phyloP scores from a whole-genome alignment of 1,284 basidiomycete genomes.

The Taiwanofungus camphoratus region DNA sequence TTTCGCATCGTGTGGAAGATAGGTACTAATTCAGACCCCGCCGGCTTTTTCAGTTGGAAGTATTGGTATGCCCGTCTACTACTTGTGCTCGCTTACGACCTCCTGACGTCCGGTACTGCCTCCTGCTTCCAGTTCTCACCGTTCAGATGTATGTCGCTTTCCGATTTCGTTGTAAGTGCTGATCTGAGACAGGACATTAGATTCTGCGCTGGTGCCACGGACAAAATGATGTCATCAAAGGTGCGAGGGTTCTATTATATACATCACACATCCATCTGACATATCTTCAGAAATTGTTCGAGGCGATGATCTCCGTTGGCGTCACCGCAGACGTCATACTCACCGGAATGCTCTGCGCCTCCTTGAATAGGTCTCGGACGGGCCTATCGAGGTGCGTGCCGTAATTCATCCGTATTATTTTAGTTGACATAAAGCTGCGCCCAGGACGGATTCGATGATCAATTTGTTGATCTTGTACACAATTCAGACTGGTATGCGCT shows the following conservation, averaged over 20 bases:
- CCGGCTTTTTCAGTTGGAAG: not conserved
- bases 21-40: not conserved
- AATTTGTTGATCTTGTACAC: slow-evolving; percentile 12
- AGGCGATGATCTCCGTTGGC: slow-evolving; percentile 8
- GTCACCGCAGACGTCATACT: slow-evolving; percentile 9
- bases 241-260: not conserved
- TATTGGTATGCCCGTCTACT: not conserved
- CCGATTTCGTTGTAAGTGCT: not conserved
- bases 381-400: slow-evolving; percentile 8
- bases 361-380: slow-evolving; percentile 9
- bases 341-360: slow-evolving; percentile 7
- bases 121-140: too few species aligned
- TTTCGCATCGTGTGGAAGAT: not conserved
- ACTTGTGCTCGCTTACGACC: not conserved
- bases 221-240: not conserved
- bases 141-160: too few species aligned
- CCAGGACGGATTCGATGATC: slow-evolving; percentile 13
- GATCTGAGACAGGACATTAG: not conserved
- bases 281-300: slow-evolving; percentile 4
- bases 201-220: not conserved
- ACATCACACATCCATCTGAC: not conserved
- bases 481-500: slow-evolving; percentile 10
- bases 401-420: not conserved
- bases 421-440: not conserved
- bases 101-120: not conserved